Evolutionary conservation across 768 basidiomycete genomes (phyloP), one percentile per base, ranked within the genome.

Genomic region (Trametes punicea): DNA sequence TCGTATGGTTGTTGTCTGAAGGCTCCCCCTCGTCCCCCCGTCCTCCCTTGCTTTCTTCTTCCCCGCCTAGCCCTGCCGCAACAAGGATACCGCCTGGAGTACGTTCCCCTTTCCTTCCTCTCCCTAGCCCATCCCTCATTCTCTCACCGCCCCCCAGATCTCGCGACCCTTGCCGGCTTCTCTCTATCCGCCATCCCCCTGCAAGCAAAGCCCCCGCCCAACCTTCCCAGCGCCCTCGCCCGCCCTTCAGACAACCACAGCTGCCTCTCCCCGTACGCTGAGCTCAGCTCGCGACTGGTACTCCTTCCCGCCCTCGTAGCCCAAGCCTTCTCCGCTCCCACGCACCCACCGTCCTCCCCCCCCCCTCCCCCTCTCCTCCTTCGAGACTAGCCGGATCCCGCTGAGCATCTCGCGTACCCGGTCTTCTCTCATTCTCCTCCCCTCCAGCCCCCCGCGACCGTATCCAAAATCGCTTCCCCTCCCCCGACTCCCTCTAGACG

Each of bases 121-220:
- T 46, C 46, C 25, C 31, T 10, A 26, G 33, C n/a, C 26, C 20
- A 38, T 54, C 46, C 46, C 26, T 58, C 56, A 41, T 55, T 52
- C 51, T 51, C 39, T 44, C 42, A 4, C 9, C 57, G 25, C 38
- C 51, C 21, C 31, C 36, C 66, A 90, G 86, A 82, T 81, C 90
- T 92, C 89, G 89, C 89, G 89, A 92, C 90, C 90, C 90, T 92
- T 91, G 85, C 79, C 87, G 88, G 87, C 84, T 75, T 81, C 87
- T 78, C 72, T 74, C 72, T 62, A 64, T 67, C 81, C 87, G 79
- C 73, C 73, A 56, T 44, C 15, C 55, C 62, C 56, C 51, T 59
- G 38, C 56, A 62, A 62, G 60, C 45, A 59, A 47, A 21, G 46
- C 52, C 38, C 63, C 57, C 61, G 70, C 60, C 62, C 63, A 64